These are phyloP conservation scores for Amanita thiersii DNA, from an alignment of 768 basidiomycete genomes.

Conservation along the genomic window DNA sequence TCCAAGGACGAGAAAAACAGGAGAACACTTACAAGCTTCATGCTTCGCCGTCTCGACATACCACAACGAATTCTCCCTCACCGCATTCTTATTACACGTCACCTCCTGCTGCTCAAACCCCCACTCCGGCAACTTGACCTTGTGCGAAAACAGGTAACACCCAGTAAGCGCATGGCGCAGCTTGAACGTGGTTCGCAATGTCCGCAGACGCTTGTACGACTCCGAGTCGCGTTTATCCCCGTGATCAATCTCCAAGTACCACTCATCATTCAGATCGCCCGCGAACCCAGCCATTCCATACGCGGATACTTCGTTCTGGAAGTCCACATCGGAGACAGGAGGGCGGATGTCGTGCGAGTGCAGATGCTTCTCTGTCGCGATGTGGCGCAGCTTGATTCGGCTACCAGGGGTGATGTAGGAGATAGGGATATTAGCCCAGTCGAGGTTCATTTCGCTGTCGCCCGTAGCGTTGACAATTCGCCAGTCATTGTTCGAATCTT, in stretches of 20 bases:
- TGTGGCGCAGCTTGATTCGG: conserved; percentile 78
- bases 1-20: neutral
- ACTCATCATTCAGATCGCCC: conserved; percentile 93
- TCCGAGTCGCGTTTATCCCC: conserved; percentile 57
- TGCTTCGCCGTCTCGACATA: conserved; percentile 84
- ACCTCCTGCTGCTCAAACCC: conserved; percentile 98
- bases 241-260: conserved; percentile 78
- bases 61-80: conserved; percentile 85
- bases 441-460: conserved; percentile 25
- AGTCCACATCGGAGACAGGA: conserved; percentile 94
- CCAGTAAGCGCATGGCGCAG: conserved; percentile 81
- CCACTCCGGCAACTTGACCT: conserved; percentile 97
- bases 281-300: conserved; percentile 83
- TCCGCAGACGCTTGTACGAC: conserved; percentile 64
- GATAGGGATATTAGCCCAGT: conserved; percentile 47
- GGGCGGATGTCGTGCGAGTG: conserved; percentile 96
- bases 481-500: conserved; percentile 96
- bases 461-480: conserved; percentile 69
- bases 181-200: conserved; percentile 76
- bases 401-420: conserved; percentile 55
- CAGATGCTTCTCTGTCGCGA: conserved; percentile 72
- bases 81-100: conserved; percentile 98
- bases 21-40: conserved; percentile 43
- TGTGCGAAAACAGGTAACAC: conserved; percentile 97
- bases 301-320: conserved; percentile 96